Percentiles rank a stretch among this genome's conserved stretches.
Conservation (phyloP, 352 stramenopile species). For the Phytophthora pluvialis region DNA sequence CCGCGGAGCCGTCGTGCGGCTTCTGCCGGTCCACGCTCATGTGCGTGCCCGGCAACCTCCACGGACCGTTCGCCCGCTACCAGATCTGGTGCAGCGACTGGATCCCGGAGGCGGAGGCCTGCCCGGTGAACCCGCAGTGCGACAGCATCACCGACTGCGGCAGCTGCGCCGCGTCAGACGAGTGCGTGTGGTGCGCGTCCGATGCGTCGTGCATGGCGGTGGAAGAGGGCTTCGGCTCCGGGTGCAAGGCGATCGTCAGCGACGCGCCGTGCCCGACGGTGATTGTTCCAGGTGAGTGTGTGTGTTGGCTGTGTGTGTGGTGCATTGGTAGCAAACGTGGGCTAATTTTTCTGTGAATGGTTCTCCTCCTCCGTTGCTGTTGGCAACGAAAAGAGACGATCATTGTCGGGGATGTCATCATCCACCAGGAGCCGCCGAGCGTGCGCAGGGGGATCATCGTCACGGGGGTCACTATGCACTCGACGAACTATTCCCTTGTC, state of each 20-base stretch:
- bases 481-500: constrained; percentile 44
- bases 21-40: constrained; percentile 93
- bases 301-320: not conserved
- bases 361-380: constrained; percentile 6
- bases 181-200: constrained; percentile 93
- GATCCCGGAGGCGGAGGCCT: constrained; percentile 63
- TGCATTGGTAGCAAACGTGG: not conserved
- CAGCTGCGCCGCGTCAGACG: constrained; percentile 57
- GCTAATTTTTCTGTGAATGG: constrained; percentile 17
- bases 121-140: constrained; percentile 74
- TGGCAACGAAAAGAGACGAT: constrained; percentile 51
- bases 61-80: constrained; percentile 47
- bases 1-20: constrained; percentile 71
- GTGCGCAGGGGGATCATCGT: constrained; percentile 46
- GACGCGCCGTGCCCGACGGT: constrained; percentile 84
- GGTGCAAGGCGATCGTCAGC: constrained; percentile 87
- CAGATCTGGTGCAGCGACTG: constrained; percentile 64
- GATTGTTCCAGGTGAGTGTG: constrained; percentile 67
- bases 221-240: constrained; percentile 80
- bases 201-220: constrained; percentile 83
- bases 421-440: constrained; percentile 56
- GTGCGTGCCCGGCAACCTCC: constrained; percentile 75
- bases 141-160: constrained; percentile 59
- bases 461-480: constrained; percentile 42
- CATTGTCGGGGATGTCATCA: constrained; percentile 57